Base-by-base conservation (phyloP, 805 yeast genomes). In the Candida krabiensis region DNA sequence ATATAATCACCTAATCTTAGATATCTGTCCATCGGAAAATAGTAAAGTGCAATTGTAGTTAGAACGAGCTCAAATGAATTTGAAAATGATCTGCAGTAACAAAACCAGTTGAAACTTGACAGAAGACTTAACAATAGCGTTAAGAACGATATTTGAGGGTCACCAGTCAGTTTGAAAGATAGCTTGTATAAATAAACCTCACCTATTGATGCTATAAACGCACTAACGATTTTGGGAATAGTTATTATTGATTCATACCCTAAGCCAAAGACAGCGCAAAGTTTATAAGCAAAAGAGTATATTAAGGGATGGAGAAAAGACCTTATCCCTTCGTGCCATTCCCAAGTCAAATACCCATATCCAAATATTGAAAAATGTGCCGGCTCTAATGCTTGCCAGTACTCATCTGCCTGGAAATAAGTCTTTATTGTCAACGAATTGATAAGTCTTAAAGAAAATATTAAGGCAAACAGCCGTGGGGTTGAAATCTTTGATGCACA, bases 401-500 rank as follows among this genome's bases (percentile, higher is more conserved):
- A 93, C 61, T 93, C 99, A 60, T 93, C 99, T 0, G 99, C 91
- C 60, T 93, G 99, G 64, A 93, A 93, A 56, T 79, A 93, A 0
- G 98, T 88, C 38, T 57, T 57, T 4, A 78, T 75, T 1, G 80
- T 58, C 17, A 85, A 55, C 0, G 95, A 77, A 60, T 89, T 88
- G 51, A 75, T 22, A 8, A 82, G 44, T 27, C 96, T 61, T n/a
- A 73, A 46, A 0, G 66, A 34, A 2, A 77, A 39, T 5, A 77
- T 32, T 3, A 37, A 9, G 1, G 31, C 15, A 30, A 51, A 33
- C 14, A 27, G 33, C 8, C 24, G 9, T 15, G n/a, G 26, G 4
- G 11, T 9, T 16, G 35, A 11, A 17, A 12, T 28, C 9, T 5
- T 16, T 18, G 30, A 9, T 11, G n/a, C n/a, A n/a, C n/a, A n/a